These are phyloP conservation scores for Ceratocystis huliohia DNA, from an alignment of 2,329 filamentous ascomycete genomes.

Conservation along the genomic window DNA sequence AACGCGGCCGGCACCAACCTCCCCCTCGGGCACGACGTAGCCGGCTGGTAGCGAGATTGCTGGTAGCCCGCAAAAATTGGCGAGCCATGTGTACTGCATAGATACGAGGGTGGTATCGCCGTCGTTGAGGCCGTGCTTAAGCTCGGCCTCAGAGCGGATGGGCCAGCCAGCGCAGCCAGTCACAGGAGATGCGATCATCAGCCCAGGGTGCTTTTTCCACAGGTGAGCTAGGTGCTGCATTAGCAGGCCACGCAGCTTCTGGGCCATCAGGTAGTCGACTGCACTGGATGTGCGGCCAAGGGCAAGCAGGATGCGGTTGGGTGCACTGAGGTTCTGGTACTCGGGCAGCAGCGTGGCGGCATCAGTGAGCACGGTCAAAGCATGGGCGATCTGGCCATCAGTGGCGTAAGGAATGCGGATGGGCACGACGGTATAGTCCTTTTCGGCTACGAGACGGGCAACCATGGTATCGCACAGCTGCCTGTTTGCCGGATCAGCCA, in stretches of 20 bases:
- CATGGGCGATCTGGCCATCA: slow-evolving; percentile 59
- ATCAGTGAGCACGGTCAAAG: slow-evolving; percentile 60
- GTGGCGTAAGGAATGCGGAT: slow-evolving; percentile 45
- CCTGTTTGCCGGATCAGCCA: slow-evolving; percentile 33
- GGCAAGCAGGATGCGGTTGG: slow-evolving; percentile 54
- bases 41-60: slow-evolving; percentile 36
- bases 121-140: slow-evolving; percentile 34
- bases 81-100: slow-evolving; percentile 41
- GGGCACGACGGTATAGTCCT: slow-evolving; percentile 42
- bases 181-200: slow-evolving; percentile 60
- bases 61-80: slow-evolving; percentile 39
- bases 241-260: slow-evolving; percentile 54
- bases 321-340: slow-evolving; percentile 39
- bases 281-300: slow-evolving; percentile 50
- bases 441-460: slow-evolving; percentile 39
- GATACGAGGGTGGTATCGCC: slow-evolving; percentile 35
- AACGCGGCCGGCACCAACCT: slow-evolving; percentile 26
- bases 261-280: slow-evolving; percentile 54
- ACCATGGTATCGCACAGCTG: slow-evolving; percentile 34
- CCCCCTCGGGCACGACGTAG: slow-evolving; percentile 31
- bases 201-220: slow-evolving; percentile 51
- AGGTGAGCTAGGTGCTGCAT: slow-evolving; percentile 60
- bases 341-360: slow-evolving; percentile 36
- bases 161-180: slow-evolving; percentile 39
- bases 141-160: slow-evolving; percentile 30